These are phyloP conservation scores for Corrigiola litoralis DNA, from an alignment of 179 eudicot genomes.

Conservation along the genomic window DNA sequence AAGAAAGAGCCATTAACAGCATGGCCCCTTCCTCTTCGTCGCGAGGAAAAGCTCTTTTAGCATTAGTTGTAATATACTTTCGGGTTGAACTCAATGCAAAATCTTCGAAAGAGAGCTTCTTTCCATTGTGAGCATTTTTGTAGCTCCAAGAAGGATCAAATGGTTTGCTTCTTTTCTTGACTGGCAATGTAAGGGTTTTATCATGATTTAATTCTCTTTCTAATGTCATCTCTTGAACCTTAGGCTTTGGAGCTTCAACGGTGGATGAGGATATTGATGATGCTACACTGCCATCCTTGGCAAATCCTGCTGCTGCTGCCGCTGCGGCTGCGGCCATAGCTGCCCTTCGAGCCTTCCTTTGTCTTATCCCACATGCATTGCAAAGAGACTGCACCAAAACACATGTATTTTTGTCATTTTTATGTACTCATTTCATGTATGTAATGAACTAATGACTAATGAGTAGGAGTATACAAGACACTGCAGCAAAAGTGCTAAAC, in stretches of 20 bases:
- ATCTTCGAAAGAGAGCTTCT: not conserved
- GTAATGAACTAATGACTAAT: not conserved
- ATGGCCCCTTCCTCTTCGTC: slow-evolving; percentile 41
- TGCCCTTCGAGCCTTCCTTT: slow-evolving; percentile 37
- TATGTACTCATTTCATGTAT: not conserved
- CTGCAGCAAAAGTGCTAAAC: too few species aligned
- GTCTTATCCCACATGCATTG: slow-evolving; percentile 40
- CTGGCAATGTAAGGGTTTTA: slow-evolving; percentile 23
- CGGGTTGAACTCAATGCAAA: slow-evolving; percentile 1
- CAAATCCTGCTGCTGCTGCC: slow-evolving; percentile 14
- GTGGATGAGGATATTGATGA: not conserved
- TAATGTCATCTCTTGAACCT: slow-evolving; percentile 5
- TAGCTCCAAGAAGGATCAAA: slow-evolving; percentile 10
- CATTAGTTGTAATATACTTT: not conserved
- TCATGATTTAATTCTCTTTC: not conserved
- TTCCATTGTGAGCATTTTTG: not conserved
- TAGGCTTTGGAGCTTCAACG: slow-evolving; percentile 11
- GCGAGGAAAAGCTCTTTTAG: slow-evolving; percentile 23
- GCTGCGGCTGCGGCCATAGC: slow-evolving; percentile 26
- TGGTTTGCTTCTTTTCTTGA: slow-evolving; percentile 32
- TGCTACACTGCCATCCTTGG: slow-evolving; percentile 4
- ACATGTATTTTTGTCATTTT: slow-evolving; percentile 9
- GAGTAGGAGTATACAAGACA: too few species aligned
- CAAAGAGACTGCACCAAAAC: slow-evolving; percentile 28
- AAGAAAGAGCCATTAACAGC: slow-evolving; percentile 35